These are phyloP conservation scores for Sideroxylon spinosum DNA, from an alignment of 179 eudicot species.

Conservation along the genomic window DNA sequence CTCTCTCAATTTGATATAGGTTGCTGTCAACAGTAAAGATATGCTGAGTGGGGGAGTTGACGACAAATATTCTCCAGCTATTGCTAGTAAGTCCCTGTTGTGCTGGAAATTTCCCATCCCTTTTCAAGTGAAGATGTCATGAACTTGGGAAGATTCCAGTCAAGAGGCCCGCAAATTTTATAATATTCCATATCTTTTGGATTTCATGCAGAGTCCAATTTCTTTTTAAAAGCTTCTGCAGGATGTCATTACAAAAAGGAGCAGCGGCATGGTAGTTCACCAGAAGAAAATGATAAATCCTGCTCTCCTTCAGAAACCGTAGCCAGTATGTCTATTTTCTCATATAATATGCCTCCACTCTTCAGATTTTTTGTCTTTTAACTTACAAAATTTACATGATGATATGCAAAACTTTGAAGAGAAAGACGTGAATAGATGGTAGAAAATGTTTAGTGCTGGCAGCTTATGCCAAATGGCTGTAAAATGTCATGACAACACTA, in stretches of 20 bases:
- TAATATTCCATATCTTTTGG: neutral
- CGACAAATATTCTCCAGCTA: slow-evolving; percentile 43
- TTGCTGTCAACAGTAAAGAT: slow-evolving; percentile 37
- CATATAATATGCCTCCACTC: neutral
- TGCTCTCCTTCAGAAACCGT: slow-evolving; percentile 29
- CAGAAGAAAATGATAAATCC: slow-evolving; percentile 26
- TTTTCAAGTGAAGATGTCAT: neutral
- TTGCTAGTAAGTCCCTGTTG: slow-evolving; percentile 30
- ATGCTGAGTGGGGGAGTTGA: slow-evolving; percentile 27
- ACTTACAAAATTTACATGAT: neutral
- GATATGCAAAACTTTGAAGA: neutral
- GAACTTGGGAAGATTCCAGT: slow-evolving; percentile 3
- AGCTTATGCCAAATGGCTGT: slow-evolving; percentile 1
- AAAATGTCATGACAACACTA: neutral
- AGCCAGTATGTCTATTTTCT: slow-evolving; percentile 30
- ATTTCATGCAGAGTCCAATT: slow-evolving; percentile 28
- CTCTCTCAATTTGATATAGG: slow-evolving; percentile 31
- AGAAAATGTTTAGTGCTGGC: neutral
- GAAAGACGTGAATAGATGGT: neutral
- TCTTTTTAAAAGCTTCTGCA: slow-evolving; percentile 35
- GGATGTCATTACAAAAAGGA: slow-evolving; percentile 27
- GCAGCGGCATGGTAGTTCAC: slow-evolving; percentile 28
- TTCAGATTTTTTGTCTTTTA: neutral
- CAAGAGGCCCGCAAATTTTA: neutral
- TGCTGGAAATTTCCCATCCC: neutral